Base-by-base conservation (phyloP, 257 asterid species). In the Nicotiana otophora region DNA sequence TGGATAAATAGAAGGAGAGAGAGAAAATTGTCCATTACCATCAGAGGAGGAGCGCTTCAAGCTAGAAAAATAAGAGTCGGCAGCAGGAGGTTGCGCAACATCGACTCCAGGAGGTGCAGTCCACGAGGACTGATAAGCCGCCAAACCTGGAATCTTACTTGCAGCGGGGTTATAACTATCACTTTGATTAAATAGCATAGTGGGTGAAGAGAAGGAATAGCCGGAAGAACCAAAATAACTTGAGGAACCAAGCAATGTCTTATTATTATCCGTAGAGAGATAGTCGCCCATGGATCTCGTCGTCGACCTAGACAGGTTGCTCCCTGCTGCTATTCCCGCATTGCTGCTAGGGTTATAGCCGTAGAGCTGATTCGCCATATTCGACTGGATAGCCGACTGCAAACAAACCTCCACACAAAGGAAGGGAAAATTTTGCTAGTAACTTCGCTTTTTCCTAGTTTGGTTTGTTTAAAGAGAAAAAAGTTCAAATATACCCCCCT, bases 71-170 rank as follows among this genome's bases (percentile, higher is more conserved):
- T 89, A 77, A 65, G 92, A 85, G 81, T 88, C 95, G 28, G 86
- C 46, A 30, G 88, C 77, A 67, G 76, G 80, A 12, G 94, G 3
- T 31, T 92, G 76, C 4, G 90, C 91, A 75, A 76, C 86, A 83
- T 92, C 98, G 33, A 95, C 96, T 26, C 98, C 97, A 12, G 97
- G 97, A 28, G 95, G 96, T 2, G 91, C 95, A 33, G 90, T 85
- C 60, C 93, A 88, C 1, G 84, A 83, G 82, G 90, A 64, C 15
- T 77, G 74, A 16, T 75, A 34, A 75, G 84, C 63, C 20, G 39
- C 14, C 14, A 74, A 67, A 78, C 82, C 65, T 51, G 88, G 85
- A 39, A 89, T 84, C 82, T 88, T 88, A 72, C 83, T 33, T 39
- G 89, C 82, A 10, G 83, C 34, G 39, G 84, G 88, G 33, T 4